phyloP scores from a whole-genome alignment of 208 protist genomes.

The Novymonas esmeraldas region DNA sequence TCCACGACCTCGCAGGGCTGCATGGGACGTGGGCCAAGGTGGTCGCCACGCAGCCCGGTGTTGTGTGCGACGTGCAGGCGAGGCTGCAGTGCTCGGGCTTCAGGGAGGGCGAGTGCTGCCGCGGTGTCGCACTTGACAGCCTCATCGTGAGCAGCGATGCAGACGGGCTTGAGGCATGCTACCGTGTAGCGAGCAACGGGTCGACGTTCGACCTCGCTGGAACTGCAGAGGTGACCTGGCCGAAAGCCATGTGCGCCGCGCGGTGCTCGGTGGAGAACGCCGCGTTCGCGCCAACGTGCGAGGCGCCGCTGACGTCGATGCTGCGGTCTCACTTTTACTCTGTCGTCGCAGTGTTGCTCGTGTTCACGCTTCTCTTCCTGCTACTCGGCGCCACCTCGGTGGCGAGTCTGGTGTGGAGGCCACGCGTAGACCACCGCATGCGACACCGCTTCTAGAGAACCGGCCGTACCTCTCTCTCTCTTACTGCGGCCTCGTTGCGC shows the following conservation, averaged over 20 bases:
- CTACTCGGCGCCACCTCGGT: slow-evolving; percentile 6
- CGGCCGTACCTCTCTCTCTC: background rate
- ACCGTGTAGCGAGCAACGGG: slow-evolving; percentile 33
- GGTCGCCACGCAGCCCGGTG: slow-evolving; percentile 16
- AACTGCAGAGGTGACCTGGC: slow-evolving; percentile 33
- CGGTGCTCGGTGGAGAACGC: slow-evolving; percentile 25
- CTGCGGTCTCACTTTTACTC: slow-evolving; percentile 12
- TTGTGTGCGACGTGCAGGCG: slow-evolving; percentile 44
- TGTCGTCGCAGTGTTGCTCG: background rate
- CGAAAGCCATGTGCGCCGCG: slow-evolving; percentile 26
- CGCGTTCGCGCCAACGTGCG: slow-evolving; percentile 13
- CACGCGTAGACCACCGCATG: slow-evolving; percentile 9
- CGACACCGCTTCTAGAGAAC: slow-evolving; percentile 18
- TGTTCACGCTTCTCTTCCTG: slow-evolving; percentile 6
- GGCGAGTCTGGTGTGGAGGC: slow-evolving; percentile 11
- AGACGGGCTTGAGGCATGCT: slow-evolving; percentile 27
- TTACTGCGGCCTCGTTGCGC: too few relatives aligned
- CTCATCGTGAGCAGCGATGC: too few relatives aligned
- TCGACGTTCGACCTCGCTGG: slow-evolving; percentile 43
- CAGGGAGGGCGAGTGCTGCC: slow-evolving; percentile 42
- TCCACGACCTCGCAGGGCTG: slow-evolving; percentile 11
- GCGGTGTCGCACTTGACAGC: slow-evolving; percentile 19
- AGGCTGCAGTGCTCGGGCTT: slow-evolving; percentile 55
- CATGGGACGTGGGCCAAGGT: slow-evolving; percentile 24
- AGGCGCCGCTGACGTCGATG: slow-evolving; percentile 14